A percentile compares a stretch with the other conserved stretches of the same genome.
Evolutionary conservation across 2,329 filamentous ascomycete species (phyloP).

Genomic region (Rhynchosporium graminicola): DNA sequence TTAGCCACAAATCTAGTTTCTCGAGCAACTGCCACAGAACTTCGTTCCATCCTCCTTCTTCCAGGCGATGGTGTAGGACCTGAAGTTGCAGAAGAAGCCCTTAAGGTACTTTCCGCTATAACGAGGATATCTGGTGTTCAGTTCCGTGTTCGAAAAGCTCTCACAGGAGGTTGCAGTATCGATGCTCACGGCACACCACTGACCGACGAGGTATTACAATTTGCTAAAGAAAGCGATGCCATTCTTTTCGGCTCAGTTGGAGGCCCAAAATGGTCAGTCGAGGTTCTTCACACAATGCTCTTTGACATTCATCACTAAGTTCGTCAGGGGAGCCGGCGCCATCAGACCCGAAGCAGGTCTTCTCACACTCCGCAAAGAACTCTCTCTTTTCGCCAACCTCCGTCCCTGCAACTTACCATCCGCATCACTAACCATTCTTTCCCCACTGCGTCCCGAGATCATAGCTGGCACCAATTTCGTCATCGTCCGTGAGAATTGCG

Average conservation of each 20-base stretch:
- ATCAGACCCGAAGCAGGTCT: conserved; percentile 12
- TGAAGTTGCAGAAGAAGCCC: conserved; percentile 49
- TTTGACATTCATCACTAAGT: not conserved
- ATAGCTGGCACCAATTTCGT: conserved; percentile 88
- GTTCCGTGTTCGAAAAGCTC: conserved; percentile 6
- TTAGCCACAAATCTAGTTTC: conserved; percentile 1
- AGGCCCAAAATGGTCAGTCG: conserved; percentile 47
- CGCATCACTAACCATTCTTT: conserved; percentile 9
- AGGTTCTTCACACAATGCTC: too few relatives aligned
- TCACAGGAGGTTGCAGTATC: conserved; percentile 63
- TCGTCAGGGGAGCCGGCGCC: conserved; percentile 1
- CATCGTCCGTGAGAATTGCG: conserved; percentile 97
- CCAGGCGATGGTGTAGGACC: conserved; percentile 51
- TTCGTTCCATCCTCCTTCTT: conserved; percentile 44
- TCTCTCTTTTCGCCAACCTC: conserved; percentile 10
- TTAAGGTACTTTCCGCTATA: conserved; percentile 49
- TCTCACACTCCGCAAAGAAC: conserved; percentile 6
- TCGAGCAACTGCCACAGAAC: not conserved
- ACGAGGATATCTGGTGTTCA: not conserved
- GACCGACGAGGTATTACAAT: conserved; percentile 76
- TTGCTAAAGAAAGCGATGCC: conserved; percentile 79
- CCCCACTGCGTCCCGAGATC: conserved; percentile 83
- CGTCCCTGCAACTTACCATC: conserved; percentile 8
- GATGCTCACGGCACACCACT: conserved; percentile 73
- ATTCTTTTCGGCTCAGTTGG: conserved; percentile 89